Conservation (phyloP, 306 rosid genomes). For the Lathyrus tuberosus region DNA sequence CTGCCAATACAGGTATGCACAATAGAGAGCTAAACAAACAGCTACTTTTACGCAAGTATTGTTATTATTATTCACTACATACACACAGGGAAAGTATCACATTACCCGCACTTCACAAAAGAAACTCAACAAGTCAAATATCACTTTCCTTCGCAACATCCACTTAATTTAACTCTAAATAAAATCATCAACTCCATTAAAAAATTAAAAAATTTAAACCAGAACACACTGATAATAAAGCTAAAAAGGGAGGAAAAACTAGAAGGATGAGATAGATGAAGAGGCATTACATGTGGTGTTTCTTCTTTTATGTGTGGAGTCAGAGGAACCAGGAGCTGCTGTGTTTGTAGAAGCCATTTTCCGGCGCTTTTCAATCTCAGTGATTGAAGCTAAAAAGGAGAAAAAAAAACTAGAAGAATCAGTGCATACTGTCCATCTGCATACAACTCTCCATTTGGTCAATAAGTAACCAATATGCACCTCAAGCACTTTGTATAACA, state of each 20-base stretch:
- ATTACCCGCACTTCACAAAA: background rate
- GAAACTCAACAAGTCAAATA: too few relatives aligned
- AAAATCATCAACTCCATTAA: background rate
- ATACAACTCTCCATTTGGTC: background rate
- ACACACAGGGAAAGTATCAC: background rate
- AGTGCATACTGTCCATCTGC: background rate
- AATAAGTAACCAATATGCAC: background rate
- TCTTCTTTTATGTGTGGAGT: slow-evolving; percentile 61
- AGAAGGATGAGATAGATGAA: slow-evolving; percentile 14
- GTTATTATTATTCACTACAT: too few relatives aligned
- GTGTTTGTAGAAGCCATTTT: slow-evolving; percentile 72
- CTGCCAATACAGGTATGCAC: background rate
- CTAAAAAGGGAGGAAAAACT: background rate
- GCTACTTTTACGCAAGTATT: too few relatives aligned
- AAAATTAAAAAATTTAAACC: background rate
- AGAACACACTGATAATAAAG: background rate
- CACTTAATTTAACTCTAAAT: background rate
- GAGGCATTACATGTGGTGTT: slow-evolving; percentile 70
- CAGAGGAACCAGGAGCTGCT: slow-evolving; percentile 76
- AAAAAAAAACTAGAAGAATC: background rate
- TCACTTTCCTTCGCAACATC: too few relatives aligned
- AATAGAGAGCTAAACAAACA: background rate
- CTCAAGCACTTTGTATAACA: too few relatives aligned
- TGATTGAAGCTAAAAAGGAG: too few relatives aligned
- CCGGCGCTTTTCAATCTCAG: background rate